phyloP scores from a whole-genome alignment of 192 early-diverging fungal species.

The Mortierella claussenii region DNA sequence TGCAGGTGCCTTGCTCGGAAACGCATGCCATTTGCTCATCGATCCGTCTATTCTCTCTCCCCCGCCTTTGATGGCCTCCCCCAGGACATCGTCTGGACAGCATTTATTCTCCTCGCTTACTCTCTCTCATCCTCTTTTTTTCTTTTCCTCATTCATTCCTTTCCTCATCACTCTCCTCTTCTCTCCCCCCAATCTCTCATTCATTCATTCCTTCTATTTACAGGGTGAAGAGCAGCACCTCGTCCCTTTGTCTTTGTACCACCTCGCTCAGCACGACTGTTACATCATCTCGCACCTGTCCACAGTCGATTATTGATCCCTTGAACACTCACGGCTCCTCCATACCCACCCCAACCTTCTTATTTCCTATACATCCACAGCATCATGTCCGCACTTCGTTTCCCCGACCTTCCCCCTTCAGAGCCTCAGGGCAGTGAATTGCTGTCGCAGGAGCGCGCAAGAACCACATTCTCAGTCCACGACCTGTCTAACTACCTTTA shows the following conservation, averaged over 20 bases:
- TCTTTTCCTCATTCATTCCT: not conserved
- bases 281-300: not conserved
- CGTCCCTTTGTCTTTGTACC: slow-evolving; percentile 1
- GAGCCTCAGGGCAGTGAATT: slow-evolving; percentile 61
- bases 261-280: not conserved
- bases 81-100: slow-evolving; percentile 4
- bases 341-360: not conserved
- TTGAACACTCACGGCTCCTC: slow-evolving; percentile 2
- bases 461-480: slow-evolving; percentile 70
- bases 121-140: not conserved
- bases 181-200: not conserved
- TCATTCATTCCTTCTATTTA: not conserved
- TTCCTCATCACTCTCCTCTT: not conserved
- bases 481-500: slow-evolving; percentile 77
- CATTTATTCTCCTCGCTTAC: not conserved
- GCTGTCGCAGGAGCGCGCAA: slow-evolving; percentile 73
- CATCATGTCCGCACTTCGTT: slow-evolving; percentile 59
- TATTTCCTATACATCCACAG: not conserved
- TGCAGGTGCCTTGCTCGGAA: slow-evolving; percentile 5
- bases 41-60: not conserved
- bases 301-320: not conserved
- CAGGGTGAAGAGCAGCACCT: not conserved
- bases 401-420: slow-evolving; percentile 48
- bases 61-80: not conserved
- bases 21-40: slow-evolving; percentile 27